These are phyloP conservation scores for Aleurites moluccanus DNA, from an alignment of 441 rosid genomes.

Conservation along the genomic window DNA sequence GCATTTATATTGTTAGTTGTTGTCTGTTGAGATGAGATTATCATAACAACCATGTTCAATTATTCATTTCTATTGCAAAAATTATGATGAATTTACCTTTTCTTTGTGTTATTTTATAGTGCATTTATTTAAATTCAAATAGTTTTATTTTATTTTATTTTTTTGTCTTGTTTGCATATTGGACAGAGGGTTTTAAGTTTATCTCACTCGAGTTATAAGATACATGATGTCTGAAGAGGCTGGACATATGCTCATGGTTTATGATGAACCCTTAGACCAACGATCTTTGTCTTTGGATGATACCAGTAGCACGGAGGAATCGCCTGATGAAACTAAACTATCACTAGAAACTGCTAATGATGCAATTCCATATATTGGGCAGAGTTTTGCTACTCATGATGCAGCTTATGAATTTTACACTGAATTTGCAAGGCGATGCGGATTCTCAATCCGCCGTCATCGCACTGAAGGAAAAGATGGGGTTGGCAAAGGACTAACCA, in stretches of 20 bases:
- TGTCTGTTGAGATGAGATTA: neutral
- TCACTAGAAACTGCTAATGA: constrained; percentile 65
- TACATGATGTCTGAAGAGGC: constrained; percentile 73
- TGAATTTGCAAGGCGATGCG: constrained; percentile 80
- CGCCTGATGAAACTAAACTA: constrained; percentile 68
- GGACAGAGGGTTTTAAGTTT: constrained; percentile 25
- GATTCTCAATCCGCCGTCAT: constrained; percentile 93
- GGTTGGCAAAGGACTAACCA: constrained; percentile 91
- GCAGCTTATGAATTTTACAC: constrained; percentile 89
- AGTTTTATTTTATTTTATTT: too few species aligned
- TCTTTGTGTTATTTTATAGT: neutral
- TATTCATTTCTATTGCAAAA: neutral
- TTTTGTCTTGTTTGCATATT: constrained; percentile 21
- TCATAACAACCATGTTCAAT: neutral
- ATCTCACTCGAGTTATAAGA: constrained; percentile 30
- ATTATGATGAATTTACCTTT: neutral
- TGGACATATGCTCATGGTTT: constrained; percentile 64
- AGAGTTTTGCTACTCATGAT: constrained; percentile 83
- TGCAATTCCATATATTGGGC: constrained; percentile 76
- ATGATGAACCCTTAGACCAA: constrained; percentile 87
- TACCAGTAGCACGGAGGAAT: constrained; percentile 82
- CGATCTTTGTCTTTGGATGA: constrained; percentile 79
- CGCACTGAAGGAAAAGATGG: constrained; percentile 99
- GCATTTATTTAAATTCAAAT: neutral
- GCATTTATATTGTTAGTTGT: neutral